Percentiles rank a stretch among this genome's conserved stretches.
These are phyloP conservation scores for Pneumocystis oryctolagi DNA, from an alignment of 1,139 yeast genomes.

Conservation along the genomic window DNA sequence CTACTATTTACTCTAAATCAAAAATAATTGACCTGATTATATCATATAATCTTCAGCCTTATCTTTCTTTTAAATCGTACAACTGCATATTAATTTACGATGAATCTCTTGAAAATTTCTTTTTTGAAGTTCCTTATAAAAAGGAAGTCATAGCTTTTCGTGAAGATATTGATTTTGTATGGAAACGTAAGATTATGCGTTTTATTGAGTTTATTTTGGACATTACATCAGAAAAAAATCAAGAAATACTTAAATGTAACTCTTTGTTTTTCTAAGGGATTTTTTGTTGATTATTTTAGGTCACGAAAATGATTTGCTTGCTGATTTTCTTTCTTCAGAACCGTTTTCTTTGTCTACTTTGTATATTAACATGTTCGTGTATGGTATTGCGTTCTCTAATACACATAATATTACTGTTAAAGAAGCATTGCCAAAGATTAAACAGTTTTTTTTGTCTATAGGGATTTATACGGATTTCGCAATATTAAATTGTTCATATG, in stretches of 20 bases:
- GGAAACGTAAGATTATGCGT: constrained; percentile 80
- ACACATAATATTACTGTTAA: constrained; percentile 47
- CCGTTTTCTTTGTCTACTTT: constrained; percentile 3
- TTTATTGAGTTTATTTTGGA: constrained; percentile 77
- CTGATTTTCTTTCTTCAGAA: constrained; percentile 2
- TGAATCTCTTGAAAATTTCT: constrained; percentile 4
- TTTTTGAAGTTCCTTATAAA: constrained; percentile 47
- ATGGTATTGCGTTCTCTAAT: constrained; percentile 69
- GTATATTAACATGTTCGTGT: constrained; percentile 26
- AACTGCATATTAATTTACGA: constrained; percentile 88
- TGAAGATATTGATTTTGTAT: constrained; percentile 55
- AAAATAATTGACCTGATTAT: constrained; percentile 66
- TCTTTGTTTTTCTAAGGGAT: constrained; percentile 31
- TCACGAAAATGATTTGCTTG: background rate
- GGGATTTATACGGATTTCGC: constrained; percentile 93
- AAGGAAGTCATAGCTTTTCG: constrained; percentile 91
- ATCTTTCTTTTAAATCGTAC: constrained; percentile 80
- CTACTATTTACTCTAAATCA: constrained; percentile 72
- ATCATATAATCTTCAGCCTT: constrained; percentile 74
- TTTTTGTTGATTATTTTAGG: constrained; percentile 26
- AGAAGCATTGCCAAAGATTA: constrained; percentile 63
- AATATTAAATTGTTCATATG: constrained; percentile 77
- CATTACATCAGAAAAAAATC: constrained; percentile 39
- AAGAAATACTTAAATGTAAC: constrained; percentile 40
- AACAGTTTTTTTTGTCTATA: constrained; percentile 69